Base-by-base conservation (phyloP, 1,139 yeast genomes). In the Blastobotrys buckinghamii region DNA sequence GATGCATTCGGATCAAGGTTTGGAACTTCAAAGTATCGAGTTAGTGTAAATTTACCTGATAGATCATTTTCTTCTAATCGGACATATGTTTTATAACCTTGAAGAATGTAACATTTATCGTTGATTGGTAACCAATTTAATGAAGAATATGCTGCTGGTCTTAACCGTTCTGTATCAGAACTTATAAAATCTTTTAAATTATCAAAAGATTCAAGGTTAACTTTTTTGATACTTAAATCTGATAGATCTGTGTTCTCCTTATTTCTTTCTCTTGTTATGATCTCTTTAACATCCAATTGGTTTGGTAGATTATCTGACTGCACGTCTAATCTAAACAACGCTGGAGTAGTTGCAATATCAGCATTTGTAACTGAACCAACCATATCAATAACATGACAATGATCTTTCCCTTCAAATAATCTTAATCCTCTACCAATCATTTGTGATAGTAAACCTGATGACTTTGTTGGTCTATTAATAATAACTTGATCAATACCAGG, bases 381-480 rank as follows among this genome's bases (percentile, higher is more conserved):
- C 64, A 90, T 79, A 61, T 90, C 96, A 0, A 88, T 75, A 2
- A 90, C 75, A 58, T 83, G 85, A 59, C 97, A 88, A 52, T 73
- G 71, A 1, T 72, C 66, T 60, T 90, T 90, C 0, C 75, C 79
- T 4, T 73, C 68, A 59, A 80, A 79, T 27, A 78, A 60, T 39
- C 97, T 68, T 46, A 92, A 68, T 0, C 97, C 97, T 52, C 97
- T 73, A 0, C 98, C 98, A 24, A 90, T 76, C 96, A 90, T 90
- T 62, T 90, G 98, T 16, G 81, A 76, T 42, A 88, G 66, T 43
- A 89, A 67, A 0, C 85, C 78, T 32, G 81, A 69, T 1, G 97
- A 88, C 52, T 75, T 75, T 0, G 97, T 86, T 1, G 97, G 97
- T 38, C 97, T 70, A 4, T 88, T 85, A 32, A 90, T 68, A 43